These are phyloP conservation scores for Tolypocladium nubicola DNA, from an alignment of 2,329 filamentous ascomycete genomes.

Conservation along the genomic window DNA sequence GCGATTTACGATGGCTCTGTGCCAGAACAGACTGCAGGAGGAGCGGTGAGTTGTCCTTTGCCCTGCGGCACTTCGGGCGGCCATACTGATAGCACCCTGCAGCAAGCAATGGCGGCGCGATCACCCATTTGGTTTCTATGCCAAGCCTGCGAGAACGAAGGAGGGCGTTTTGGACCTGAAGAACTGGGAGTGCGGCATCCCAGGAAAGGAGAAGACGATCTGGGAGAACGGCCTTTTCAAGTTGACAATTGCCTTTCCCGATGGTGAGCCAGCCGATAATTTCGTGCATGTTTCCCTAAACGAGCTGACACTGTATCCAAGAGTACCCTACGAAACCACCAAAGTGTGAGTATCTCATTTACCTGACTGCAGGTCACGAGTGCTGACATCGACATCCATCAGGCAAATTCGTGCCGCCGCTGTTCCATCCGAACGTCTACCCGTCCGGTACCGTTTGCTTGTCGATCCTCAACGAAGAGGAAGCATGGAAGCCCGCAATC, in stretches of 20 bases:
- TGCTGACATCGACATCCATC: not conserved
- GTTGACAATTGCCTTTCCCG: constrained; percentile 82
- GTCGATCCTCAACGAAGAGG: constrained; percentile 95
- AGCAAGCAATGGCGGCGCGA: constrained; percentile 97
- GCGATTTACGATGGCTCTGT: constrained; percentile 61
- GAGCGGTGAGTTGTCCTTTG: constrained; percentile 55
- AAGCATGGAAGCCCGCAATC: constrained; percentile 97
- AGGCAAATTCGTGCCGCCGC: constrained; percentile 94
- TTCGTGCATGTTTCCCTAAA: too few relatives aligned
- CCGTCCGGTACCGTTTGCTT: constrained; percentile 95
- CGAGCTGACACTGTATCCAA: constrained; percentile 23
- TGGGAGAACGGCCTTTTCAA: constrained; percentile 99
- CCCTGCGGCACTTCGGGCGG: not conserved
- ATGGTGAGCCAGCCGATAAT: constrained; percentile 51
- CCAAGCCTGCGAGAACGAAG: constrained; percentile 70
- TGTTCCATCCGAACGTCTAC: constrained; percentile 98
- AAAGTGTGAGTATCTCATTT: constrained; percentile 65
- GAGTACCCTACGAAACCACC: constrained; percentile 98
- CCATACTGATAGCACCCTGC: constrained; percentile 11
- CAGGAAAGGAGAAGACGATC: constrained; percentile 91
- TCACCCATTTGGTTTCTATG: constrained; percentile 96
- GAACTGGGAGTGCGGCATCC: constrained; percentile 92
- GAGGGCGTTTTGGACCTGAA: constrained; percentile 84
- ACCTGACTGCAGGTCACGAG: not conserved
- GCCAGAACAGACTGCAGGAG: constrained; percentile 77